Evolutionary conservation across 1,284 basidiomycete genomes (phyloP).

Genomic region (Agroathelia rolfsii): DNA sequence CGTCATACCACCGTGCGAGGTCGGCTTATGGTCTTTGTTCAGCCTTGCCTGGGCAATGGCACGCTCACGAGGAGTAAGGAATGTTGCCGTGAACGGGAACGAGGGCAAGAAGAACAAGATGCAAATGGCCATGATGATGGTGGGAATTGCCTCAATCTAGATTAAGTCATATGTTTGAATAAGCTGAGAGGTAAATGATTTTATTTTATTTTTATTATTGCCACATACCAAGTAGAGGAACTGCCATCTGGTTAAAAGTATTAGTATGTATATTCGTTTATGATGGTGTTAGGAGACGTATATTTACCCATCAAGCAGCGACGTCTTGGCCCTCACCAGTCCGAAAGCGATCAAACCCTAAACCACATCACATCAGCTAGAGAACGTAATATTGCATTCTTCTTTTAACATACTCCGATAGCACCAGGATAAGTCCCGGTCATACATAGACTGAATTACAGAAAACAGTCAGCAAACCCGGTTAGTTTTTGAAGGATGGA

Average conservation of each 20-base stretch:
- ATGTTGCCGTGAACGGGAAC: constrained; percentile 27
- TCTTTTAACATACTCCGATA: constrained; percentile 30
- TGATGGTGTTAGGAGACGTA: neutral
- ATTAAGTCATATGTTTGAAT: constrained; percentile 35
- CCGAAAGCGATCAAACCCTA: constrained; percentile 45
- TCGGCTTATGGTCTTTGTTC: constrained; percentile 42
- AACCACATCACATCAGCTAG: too few relatives aligned
- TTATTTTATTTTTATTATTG: too few relatives aligned
- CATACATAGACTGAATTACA: constrained; percentile 35
- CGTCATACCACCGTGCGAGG: constrained; percentile 45
- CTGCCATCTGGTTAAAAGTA: constrained; percentile 32
- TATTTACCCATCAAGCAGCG: constrained; percentile 31
- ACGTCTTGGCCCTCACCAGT: constrained; percentile 38
- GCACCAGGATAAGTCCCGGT: constrained; percentile 44
- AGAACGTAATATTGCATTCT: too few relatives aligned
- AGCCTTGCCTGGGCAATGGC: constrained; percentile 46
- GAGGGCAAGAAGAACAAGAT: constrained; percentile 37
- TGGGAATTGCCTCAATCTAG: constrained; percentile 45
- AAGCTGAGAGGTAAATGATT: too few relatives aligned
- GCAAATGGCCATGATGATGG: constrained; percentile 34
- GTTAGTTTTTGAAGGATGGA: neutral
- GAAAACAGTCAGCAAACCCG: too few relatives aligned
- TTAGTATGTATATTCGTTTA: too few relatives aligned
- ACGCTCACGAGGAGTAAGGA: constrained; percentile 31
- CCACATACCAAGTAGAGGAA: constrained; percentile 40